phyloP scores from a whole-genome alignment of 1,284 basidiomycete genomes.

The Schizopora paradoxa region DNA sequence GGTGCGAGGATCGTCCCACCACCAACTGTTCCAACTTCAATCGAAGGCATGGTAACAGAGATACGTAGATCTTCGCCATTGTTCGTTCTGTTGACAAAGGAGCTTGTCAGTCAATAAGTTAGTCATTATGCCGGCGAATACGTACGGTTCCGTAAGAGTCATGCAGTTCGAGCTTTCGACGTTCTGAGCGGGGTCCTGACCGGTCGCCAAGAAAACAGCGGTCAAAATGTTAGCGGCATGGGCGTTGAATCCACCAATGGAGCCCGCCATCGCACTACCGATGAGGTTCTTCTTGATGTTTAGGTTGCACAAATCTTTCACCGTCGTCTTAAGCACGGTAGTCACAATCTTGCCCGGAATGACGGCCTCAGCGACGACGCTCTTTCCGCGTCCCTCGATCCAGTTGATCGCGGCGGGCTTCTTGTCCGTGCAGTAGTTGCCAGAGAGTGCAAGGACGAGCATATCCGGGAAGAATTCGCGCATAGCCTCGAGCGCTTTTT shows the following conservation, averaged over 20 bases:
- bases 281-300: constrained; percentile 98
- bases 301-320: constrained; percentile 85
- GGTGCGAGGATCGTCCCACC: constrained; percentile 91
- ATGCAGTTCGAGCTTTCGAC: constrained; percentile 99
- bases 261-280: constrained; percentile 97
- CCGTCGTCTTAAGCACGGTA: constrained; percentile 93
- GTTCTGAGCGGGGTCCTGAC: constrained; percentile 99
- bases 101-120: constrained; percentile 9
- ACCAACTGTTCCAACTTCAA: constrained; percentile 95
- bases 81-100: constrained; percentile 56
- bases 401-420: constrained; percentile 99
- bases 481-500: constrained; percentile 87
- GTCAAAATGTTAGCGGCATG: constrained; percentile 98
- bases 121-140: constrained; percentile 25
- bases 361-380: constrained; percentile 93
- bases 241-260: constrained; percentile 96
- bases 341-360: constrained; percentile 87
- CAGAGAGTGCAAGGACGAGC: constrained; percentile 89
- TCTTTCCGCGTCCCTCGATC: constrained; percentile 99
- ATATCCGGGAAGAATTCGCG: constrained; percentile 85
- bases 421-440: constrained; percentile 99
- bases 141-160: constrained; percentile 96
- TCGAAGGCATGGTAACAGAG: constrained; percentile 91
- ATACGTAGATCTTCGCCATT: constrained; percentile 87
- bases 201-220: constrained; percentile 92